These are phyloP conservation scores for Pseudocercospora fijiensis DNA, from an alignment of 2,329 filamentous ascomycete species.

Conservation along the genomic window DNA sequence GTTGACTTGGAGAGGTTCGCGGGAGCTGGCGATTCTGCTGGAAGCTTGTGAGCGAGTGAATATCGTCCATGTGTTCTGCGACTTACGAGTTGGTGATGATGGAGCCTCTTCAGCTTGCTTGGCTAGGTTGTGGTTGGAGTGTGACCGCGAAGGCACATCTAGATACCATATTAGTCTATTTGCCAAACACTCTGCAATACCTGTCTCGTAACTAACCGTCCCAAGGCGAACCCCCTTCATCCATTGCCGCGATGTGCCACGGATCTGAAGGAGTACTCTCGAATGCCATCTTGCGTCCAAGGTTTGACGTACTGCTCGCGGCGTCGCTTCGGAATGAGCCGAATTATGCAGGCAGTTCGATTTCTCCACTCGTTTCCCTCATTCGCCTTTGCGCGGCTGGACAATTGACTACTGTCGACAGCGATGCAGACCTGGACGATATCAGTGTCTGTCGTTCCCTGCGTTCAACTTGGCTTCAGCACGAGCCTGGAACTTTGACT, in stretches of 20 bases:
- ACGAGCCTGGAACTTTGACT: conserved; percentile 5
- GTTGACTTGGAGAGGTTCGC: conserved; percentile 24
- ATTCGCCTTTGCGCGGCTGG: neutral
- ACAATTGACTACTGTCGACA: neutral
- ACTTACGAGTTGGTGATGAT: conserved; percentile 16
- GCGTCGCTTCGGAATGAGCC: conserved; percentile 6
- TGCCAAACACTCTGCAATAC: neutral
- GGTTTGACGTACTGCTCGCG: conserved; percentile 8
- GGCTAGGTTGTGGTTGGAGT: conserved; percentile 43
- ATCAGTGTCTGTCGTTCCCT: neutral
- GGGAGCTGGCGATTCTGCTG: conserved; percentile 16
- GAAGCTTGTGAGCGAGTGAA: neutral
- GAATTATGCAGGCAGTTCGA: neutral
- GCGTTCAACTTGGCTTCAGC: conserved; percentile 3
- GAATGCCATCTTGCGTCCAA: conserved; percentile 6
- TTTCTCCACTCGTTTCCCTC: neutral
- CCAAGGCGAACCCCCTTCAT: conserved; percentile 38
- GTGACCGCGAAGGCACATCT: conserved; percentile 51
- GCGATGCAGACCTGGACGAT: neutral
- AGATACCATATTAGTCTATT: conserved; percentile 14
- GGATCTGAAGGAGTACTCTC: conserved; percentile 23
- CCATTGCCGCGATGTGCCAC: conserved; percentile 32
- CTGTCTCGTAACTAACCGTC: conserved; percentile 28
- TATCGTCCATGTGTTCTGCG: conserved; percentile 24
- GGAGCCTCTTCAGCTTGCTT: conserved; percentile 39